These are phyloP conservation scores for Hemisphaericaspora lyxosophila DNA, from an alignment of 1,139 yeast species.

Conservation along the genomic window DNA sequence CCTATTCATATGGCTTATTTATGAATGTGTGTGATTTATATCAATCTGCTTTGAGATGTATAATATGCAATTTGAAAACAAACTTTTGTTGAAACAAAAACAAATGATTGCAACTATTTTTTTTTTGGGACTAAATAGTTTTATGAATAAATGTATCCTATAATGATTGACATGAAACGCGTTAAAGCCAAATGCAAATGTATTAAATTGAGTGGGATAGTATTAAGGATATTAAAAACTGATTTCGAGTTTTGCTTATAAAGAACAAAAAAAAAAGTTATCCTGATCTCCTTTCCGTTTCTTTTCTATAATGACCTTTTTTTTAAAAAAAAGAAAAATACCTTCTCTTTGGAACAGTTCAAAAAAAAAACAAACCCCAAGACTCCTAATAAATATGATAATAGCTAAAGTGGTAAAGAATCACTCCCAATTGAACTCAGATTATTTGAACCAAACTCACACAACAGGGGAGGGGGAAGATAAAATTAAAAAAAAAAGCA, in stretches of 20 bases:
- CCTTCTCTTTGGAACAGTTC: not conserved
- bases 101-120: not conserved
- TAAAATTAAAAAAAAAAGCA: no score
- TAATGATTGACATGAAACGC: not conserved
- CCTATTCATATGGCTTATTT: constrained; percentile 1
- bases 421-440: no score
- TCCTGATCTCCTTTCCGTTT: not conserved
- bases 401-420: no score
- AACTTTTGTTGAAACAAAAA: not conserved
- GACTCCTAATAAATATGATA: no score
- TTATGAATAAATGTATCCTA: not conserved
- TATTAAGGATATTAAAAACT: not conserved
- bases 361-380: no score
- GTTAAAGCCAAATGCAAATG: not conserved
- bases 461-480: no score
- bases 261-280: not conserved
- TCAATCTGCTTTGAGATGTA: not conserved
- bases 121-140: not conserved
- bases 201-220: not conserved
- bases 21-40: not conserved
- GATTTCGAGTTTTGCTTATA: not conserved
- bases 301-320: not conserved
- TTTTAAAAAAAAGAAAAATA: not conserved
- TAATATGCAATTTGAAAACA: not conserved
- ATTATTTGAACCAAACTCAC: no score